A percentile compares a stretch with the other conserved stretches of the same genome.
These are phyloP conservation scores for Albatrellus sp. DNA, from an alignment of 1,284 basidiomycete species.

Conservation along the genomic window DNA sequence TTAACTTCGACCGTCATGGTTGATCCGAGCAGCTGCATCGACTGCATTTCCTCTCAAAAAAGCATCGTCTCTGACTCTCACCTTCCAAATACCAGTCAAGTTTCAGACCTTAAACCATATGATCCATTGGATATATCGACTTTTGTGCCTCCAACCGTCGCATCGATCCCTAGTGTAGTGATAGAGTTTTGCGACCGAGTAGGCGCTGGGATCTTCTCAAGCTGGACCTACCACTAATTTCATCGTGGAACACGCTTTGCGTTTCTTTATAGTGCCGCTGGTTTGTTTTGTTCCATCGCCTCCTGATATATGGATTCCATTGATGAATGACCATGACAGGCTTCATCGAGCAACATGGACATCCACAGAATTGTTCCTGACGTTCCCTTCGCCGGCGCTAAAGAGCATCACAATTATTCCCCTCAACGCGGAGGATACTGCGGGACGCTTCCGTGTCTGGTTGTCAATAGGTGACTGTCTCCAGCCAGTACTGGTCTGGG, in stretches of 20 bases:
- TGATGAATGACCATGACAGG: conserved; percentile 28
- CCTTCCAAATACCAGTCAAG: neutral
- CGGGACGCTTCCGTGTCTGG: conserved; percentile 85
- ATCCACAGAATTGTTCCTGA: conserved; percentile 80
- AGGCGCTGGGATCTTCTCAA: conserved; percentile 18
- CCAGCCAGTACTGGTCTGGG: conserved; percentile 48
- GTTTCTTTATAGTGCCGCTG: conserved; percentile 48
- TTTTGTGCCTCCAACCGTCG: conserved; percentile 44
- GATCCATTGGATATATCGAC: conserved; percentile 36
- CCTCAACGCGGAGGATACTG: conserved; percentile 68
- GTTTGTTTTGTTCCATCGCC: conserved; percentile 23
- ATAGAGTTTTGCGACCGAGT: conserved; percentile 87
- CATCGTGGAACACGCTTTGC: conserved; percentile 3
- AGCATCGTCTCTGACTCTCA: neutral
- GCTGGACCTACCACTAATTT: neutral
- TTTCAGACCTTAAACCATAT: conserved; percentile 10
- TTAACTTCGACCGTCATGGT: conserved; percentile 9
- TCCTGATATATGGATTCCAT: neutral
- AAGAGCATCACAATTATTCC: conserved; percentile 62
- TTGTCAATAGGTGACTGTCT: conserved; percentile 33
- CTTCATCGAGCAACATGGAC: conserved; percentile 80
- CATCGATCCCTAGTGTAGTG: conserved; percentile 34
- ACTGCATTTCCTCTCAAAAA: conserved; percentile 9
- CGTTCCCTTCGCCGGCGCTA: conserved; percentile 70
- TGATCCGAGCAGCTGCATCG: conserved; percentile 12